phyloP scores from a whole-genome alignment of 768 basidiomycete genomes.

The Ramaria sp. region DNA sequence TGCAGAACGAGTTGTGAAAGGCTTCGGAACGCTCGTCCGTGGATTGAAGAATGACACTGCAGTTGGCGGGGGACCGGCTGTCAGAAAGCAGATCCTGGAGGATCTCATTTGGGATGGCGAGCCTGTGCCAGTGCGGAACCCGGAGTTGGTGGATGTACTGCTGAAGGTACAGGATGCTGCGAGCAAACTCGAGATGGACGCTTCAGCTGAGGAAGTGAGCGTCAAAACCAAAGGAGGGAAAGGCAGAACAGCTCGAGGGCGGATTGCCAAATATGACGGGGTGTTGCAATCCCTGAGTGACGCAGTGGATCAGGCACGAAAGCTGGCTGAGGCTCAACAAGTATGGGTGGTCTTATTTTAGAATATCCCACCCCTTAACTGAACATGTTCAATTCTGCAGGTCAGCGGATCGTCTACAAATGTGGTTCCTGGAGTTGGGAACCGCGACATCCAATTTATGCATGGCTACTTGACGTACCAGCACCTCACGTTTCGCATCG shows the following conservation, averaged over 20 bases:
- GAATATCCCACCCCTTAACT: not conserved
- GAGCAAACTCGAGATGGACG: constrained; percentile 34
- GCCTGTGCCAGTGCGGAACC: constrained; percentile 76
- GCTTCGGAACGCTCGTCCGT: constrained; percentile 44
- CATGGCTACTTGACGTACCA: constrained; percentile 84
- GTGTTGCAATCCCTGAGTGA: constrained; percentile 80
- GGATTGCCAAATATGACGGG: constrained; percentile 81
- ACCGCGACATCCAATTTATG: constrained; percentile 72
- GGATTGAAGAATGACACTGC: constrained; percentile 35
- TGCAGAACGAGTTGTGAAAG: constrained; percentile 51
- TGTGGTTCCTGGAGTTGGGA: constrained; percentile 29
- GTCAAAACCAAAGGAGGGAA: constrained; percentile 24
- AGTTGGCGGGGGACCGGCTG: constrained; percentile 23
- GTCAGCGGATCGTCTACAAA: constrained; percentile 29
- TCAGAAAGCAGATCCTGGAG: constrained; percentile 41
- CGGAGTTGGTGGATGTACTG: constrained; percentile 83
- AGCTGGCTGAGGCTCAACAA: constrained; percentile 77
- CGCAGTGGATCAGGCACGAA: constrained; percentile 75
- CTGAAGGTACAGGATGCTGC: constrained; percentile 76
- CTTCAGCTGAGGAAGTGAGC: constrained; percentile 22
- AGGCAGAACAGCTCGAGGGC: constrained; percentile 46
- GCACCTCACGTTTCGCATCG: constrained; percentile 76
- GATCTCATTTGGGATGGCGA: constrained; percentile 71
- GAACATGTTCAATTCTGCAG: not conserved
- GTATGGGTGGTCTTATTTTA: constrained; percentile 28